Percentiles rank a stretch among this genome's conserved stretches.
Evolutionary conservation across 2,329 filamentous ascomycete species (phyloP).

Genomic region (Kalaharituber pfeilii): DNA sequence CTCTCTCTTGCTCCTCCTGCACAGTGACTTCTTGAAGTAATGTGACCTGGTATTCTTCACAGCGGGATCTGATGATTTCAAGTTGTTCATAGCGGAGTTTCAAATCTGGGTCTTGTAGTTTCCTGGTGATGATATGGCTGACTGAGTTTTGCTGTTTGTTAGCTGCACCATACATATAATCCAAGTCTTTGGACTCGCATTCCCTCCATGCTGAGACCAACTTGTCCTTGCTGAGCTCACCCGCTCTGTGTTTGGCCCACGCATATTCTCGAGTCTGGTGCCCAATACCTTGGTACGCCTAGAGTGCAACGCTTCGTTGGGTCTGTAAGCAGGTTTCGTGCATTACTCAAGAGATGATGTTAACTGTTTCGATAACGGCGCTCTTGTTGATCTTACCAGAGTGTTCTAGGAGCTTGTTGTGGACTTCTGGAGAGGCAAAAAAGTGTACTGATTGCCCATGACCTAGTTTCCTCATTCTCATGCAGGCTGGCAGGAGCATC

Average conservation of each 20-base stretch:
- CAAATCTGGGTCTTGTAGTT: too few species aligned
- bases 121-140: background rate
- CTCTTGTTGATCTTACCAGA: slow-evolving; percentile 4
- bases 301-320: background rate
- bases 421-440: background rate
- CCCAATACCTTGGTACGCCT: background rate
- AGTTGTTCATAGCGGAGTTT: slow-evolving; percentile 12
- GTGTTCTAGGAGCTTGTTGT: slow-evolving; percentile 10
- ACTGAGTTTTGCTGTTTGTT: background rate
- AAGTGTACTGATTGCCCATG: background rate
- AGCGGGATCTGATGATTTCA: slow-evolving; percentile 25
- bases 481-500: background rate
- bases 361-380: background rate
- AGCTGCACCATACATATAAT: background rate
- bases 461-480: background rate
- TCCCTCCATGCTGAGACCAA: too few species aligned
- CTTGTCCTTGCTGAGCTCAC: background rate
- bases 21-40: slow-evolving; percentile 29
- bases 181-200: too few species aligned
- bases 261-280: background rate
- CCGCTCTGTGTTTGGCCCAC: background rate
- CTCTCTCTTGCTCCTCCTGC: slow-evolving; percentile 51
- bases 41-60: slow-evolving; percentile 26
- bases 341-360: background rate
- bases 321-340: background rate